These are phyloP conservation scores for Daldinia concentrica DNA, from an alignment of 495 filamentous ascomycete species.

Conservation along the genomic window DNA sequence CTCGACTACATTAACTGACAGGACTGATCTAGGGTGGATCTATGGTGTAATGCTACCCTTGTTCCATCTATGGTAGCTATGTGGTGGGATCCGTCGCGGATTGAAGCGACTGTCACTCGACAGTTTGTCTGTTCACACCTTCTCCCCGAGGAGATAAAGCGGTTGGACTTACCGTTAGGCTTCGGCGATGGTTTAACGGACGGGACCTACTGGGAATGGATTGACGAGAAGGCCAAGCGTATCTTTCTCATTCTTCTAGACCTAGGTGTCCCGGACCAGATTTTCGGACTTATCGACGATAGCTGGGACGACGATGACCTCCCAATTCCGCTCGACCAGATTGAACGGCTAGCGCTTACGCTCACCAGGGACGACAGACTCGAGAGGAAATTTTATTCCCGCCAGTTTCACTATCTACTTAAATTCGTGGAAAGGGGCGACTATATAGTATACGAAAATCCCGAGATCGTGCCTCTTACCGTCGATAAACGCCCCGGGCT, in stretches of 20 bases:
- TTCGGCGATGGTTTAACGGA: slow-evolving; percentile 92
- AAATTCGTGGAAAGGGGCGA: slow-evolving; percentile 74
- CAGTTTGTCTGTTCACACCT: slow-evolving; percentile 75
- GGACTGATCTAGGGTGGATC: slow-evolving; percentile 36
- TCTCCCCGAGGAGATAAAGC: slow-evolving; percentile 68
- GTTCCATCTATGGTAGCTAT: slow-evolving; percentile 49
- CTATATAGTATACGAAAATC: slow-evolving; percentile 76
- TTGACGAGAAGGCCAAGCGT: slow-evolving; percentile 77
- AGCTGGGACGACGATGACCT: slow-evolving; percentile 91
- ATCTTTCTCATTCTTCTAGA: slow-evolving; percentile 86
- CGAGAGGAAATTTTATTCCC: slow-evolving; percentile 78
- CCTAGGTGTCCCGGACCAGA: slow-evolving; percentile 81
- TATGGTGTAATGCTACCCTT: slow-evolving; percentile 45
- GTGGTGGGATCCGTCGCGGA: slow-evolving; percentile 85
- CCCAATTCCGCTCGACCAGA: slow-evolving; percentile 75
- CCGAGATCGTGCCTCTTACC: slow-evolving; percentile 83
- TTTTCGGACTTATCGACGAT: slow-evolving; percentile 85
- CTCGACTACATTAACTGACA: slow-evolving; percentile 20
- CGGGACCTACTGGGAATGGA: slow-evolving; percentile 93
- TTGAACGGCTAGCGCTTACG: slow-evolving; percentile 73
- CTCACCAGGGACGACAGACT: slow-evolving; percentile 66
- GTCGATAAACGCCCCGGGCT: slow-evolving; percentile 66
- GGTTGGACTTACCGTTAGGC: slow-evolving; percentile 72
- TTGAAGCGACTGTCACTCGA: slow-evolving; percentile 75
- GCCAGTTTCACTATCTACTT: slow-evolving; percentile 84